Base-by-base conservation (phyloP, 2,329 filamentous ascomycete species). In the Pseudogymnoascus sp. region DNA sequence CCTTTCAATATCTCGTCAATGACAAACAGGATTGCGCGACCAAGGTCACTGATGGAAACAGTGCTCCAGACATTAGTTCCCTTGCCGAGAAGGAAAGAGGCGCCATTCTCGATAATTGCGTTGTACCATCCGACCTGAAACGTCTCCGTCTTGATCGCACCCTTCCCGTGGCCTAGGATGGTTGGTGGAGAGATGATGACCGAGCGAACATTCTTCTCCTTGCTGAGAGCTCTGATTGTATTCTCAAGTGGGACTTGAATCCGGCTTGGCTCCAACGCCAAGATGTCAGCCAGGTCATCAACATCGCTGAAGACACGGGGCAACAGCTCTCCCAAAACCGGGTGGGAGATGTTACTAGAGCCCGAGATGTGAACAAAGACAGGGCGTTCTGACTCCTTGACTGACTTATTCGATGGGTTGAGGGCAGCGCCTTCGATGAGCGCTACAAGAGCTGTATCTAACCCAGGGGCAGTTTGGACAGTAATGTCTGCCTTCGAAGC, bases 1-100 rank as follows among this genome's bases (percentile, higher is more conserved):
- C 47, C 47, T 31, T 53, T 53, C 47, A 53, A 53, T 53, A 53
- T 53, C 24, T 53, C 47, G n/a, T 53, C 47, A 31, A 53, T 16
- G 47, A 53, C n/a, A 53, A 53, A 53, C 26, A 53, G 31, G 47
- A 53, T 31, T 16, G 24, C 47, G 11, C 26, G 47, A 16, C 47
- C 47, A 29, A 53, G 47, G 4, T 53, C 47, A 53, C 47, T 53
- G n/a, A 53, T 53, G 26, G 47, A 53, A 31, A 31, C 47, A 16
- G 47, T 29, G 26, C 47, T 53, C 47, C 47, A 53, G 4, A 16
- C 24, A 7, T 53, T 31, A 26, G 47, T 31, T 53, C 47, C 47
- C 7, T 53, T 53, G 47, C 47, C 47, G 26, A 53, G 47, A 4
- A 53, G 47, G 21, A 53, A 53, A 10, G 47, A 31, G 47, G 47